Base-by-base conservation (phyloP, 371 early-diverging fungal species). In the Mortierella sp. region DNA sequence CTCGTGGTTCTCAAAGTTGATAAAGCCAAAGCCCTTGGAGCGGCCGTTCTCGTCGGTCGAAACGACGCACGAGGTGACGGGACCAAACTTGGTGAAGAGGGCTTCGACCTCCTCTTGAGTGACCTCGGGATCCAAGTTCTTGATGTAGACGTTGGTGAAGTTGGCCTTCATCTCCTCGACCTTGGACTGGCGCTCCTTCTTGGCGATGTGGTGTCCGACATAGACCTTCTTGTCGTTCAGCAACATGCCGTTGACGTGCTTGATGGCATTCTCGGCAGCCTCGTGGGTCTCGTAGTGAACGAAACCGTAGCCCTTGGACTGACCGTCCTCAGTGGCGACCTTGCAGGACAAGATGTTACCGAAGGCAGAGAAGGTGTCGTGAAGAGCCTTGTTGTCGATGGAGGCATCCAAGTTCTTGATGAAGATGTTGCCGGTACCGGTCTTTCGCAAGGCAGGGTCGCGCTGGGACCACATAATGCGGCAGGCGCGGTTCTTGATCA, bases 391-490 rank as follows among this genome's bases (percentile, higher is more conserved):
- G 93, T 97, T 95, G 84, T 98, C 99, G 70, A 98, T 98, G 60
- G 94, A 79, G 50, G 90, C 81, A 84, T 98, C 97, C 47, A 99
- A 87, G 93, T 99, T 99, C 91, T 99, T 99, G 89, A 99, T 99
- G 84, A 99, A 97, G 79, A 99, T 93, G 87, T 99, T 99, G 67
- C 98, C 99, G 28, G 89, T 84, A 47, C 98, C 98, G 61, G 91
- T 89, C 81, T 91, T 90, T 83, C 99, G 97, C 68, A 94, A 86
- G 56, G 96, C 87, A 27, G 99, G 99, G 86, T 99, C 98, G 66
- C 99, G 94, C 89, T 99, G 97, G 58, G 96, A 96, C 98, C 98
- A 99, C 99, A 99, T 99, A 83, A 99, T 97, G 70, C 99, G 95
- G 86, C 98, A 97, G 53, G 96, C 89, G 71, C 91, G 90, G 68